Percentiles rank a stretch among this genome's conserved stretches.
Evolutionary conservation across 2,329 filamentous ascomycete species (phyloP).

Genomic region (Emmonsiellopsis sp.): DNA sequence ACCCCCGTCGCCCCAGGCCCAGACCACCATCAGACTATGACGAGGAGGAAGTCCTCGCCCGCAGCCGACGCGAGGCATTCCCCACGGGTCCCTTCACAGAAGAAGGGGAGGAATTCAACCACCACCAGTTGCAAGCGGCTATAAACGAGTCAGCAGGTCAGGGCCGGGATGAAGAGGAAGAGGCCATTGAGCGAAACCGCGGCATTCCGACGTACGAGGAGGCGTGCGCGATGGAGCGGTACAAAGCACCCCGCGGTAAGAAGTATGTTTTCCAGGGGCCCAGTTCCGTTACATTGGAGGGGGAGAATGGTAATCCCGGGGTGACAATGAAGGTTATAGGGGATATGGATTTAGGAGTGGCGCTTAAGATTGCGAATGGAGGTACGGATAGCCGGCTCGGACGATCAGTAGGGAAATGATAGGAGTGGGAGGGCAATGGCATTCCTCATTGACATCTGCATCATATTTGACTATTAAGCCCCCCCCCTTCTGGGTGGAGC

Average conservation of each 20-base stretch:
- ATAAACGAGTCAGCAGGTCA: slow-evolving; percentile 12
- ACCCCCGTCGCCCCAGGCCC: too few relatives aligned
- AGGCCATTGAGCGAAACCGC: slow-evolving; percentile 11
- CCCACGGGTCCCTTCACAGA: slow-evolving; percentile 3
- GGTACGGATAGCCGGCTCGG: background rate
- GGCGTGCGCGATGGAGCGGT: slow-evolving; percentile 9
- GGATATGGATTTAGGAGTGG: slow-evolving; percentile 15
- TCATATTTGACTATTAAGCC: too few relatives aligned
- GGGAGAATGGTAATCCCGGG: background rate
- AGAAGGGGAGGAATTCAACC: slow-evolving; percentile 3
- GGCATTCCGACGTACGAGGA: slow-evolving; percentile 14
- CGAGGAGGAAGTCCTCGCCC: slow-evolving; percentile 7
- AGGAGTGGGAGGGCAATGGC: background rate
- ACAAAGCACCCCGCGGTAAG: slow-evolving; percentile 6
- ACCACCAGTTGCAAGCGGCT: slow-evolving; percentile 11
- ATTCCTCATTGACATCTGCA: background rate
- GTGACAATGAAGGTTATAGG: slow-evolving; percentile 11
- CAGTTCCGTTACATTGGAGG: slow-evolving; percentile 2
- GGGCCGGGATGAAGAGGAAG: slow-evolving; percentile 11
- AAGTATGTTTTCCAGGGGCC: slow-evolving; percentile 14
- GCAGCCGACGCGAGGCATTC: slow-evolving; percentile 8
- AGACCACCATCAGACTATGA: slow-evolving; percentile 3
- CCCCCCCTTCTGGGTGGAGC: too few relatives aligned
- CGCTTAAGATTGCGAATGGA: slow-evolving; percentile 13
- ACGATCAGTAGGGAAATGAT: background rate